A percentile compares a stretch with the other conserved stretches of the same genome.
Conservation (phyloP, 2,329 filamentous ascomycete species). For the Westerdykella aurantiaca region DNA sequence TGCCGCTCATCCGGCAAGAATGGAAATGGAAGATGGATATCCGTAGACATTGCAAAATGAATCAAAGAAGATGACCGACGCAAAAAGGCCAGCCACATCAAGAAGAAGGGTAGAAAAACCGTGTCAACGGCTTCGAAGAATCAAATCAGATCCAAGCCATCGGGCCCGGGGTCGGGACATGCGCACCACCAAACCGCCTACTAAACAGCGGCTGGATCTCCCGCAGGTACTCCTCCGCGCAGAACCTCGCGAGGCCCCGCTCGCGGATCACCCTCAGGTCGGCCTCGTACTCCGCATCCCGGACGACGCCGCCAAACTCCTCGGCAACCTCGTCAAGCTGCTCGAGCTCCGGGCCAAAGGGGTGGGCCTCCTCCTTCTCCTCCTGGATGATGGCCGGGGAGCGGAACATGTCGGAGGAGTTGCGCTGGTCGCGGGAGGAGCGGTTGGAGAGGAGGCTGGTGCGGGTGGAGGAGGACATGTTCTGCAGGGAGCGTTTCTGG, state of each 20-base stretch:
- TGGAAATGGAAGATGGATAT: too few relatives aligned
- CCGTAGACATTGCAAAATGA: too few relatives aligned
- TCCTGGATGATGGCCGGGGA: constrained; percentile 21
- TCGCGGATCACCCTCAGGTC: constrained; percentile 65
- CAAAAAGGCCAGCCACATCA: too few relatives aligned
- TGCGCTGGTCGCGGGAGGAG: constrained; percentile 52
- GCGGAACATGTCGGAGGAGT: constrained; percentile 40
- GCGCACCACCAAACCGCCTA: constrained; percentile 14
- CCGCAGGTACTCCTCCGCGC: constrained; percentile 73
- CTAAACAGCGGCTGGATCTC: constrained; percentile 64
- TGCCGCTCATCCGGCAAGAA: too few relatives aligned
- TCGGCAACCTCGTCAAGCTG: constrained; percentile 91
- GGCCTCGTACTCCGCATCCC: constrained; percentile 61
- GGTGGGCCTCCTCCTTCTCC: constrained; percentile 50
- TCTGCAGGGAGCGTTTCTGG: constrained; percentile 57
- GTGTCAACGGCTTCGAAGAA: too few relatives aligned
- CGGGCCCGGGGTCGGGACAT: constrained; percentile 12
- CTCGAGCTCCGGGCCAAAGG: constrained; percentile 83
- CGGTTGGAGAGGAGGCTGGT: constrained; percentile 48
- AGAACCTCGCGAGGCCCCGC: constrained; percentile 66
- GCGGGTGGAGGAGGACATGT: constrained; percentile 36
- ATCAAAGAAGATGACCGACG: too few relatives aligned
- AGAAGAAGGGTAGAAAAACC: too few relatives aligned
- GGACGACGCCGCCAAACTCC: constrained; percentile 62
- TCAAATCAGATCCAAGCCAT: constrained; percentile 33